These are phyloP conservation scores for Suillus brevipes DNA, from an alignment of 768 basidiomycete genomes.

Conservation along the genomic window DNA sequence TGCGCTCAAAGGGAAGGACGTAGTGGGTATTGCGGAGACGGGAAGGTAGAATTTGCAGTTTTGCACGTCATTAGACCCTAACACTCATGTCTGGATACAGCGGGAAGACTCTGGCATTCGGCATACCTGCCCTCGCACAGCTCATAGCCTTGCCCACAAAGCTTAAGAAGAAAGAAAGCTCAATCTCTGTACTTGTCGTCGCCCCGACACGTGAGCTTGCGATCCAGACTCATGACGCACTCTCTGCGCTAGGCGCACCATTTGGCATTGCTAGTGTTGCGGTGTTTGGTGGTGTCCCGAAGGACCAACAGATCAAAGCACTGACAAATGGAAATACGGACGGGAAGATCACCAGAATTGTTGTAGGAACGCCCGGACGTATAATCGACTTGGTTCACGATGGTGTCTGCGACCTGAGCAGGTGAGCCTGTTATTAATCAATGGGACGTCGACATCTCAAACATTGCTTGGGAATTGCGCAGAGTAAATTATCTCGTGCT, in stretches of 20 bases:
- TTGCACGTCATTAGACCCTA: not conserved
- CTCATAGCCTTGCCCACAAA: slow-evolving; percentile 47
- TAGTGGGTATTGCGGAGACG: slow-evolving; percentile 96
- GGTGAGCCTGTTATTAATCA: slow-evolving; percentile 42
- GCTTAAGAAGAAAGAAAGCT: slow-evolving; percentile 33
- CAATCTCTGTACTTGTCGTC: slow-evolving; percentile 72
- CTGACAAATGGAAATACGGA: slow-evolving; percentile 55
- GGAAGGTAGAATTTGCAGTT: slow-evolving; percentile 57
- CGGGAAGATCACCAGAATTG: slow-evolving; percentile 63
- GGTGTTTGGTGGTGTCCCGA: slow-evolving; percentile 93
- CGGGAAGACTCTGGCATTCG: slow-evolving; percentile 96
- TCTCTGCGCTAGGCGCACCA: slow-evolving; percentile 69
- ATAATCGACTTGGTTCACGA: slow-evolving; percentile 91
- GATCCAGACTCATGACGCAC: slow-evolving; percentile 87
- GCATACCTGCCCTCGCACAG: slow-evolving; percentile 81
- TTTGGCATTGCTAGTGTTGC: slow-evolving; percentile 82
- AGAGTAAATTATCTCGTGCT: slow-evolving; percentile 91
- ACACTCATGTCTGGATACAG: slow-evolving; percentile 38
- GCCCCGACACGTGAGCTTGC: slow-evolving; percentile 97
- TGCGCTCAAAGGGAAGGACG: slow-evolving; percentile 77
- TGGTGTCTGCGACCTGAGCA: slow-evolving; percentile 78
- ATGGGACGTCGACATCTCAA: not conserved
- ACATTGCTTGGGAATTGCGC: slow-evolving; percentile 8
- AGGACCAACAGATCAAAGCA: slow-evolving; percentile 75
- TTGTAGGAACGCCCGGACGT: slow-evolving; percentile 95